A percentile compares a stretch with the other conserved stretches of the same genome.
These are phyloP conservation scores for Alnus rubra DNA, from an alignment of 306 rosid species.

Conservation along the genomic window DNA sequence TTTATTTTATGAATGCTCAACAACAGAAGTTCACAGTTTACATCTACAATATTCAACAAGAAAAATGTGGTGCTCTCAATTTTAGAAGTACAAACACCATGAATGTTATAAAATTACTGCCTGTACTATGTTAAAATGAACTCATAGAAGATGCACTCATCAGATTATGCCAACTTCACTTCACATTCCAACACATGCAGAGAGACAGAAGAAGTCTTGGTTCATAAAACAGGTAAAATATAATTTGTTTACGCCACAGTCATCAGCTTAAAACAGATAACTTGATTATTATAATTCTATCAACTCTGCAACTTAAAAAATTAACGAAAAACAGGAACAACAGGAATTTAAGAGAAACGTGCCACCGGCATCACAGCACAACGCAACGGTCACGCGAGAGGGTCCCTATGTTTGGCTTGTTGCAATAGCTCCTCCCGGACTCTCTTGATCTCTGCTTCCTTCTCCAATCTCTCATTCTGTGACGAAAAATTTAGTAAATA, in stretches of 20 bases:
- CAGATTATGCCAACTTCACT: slow-evolving; percentile 14
- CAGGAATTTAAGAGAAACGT: slow-evolving; percentile 25
- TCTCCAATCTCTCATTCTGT: slow-evolving; percentile 82
- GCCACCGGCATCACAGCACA: slow-evolving; percentile 25
- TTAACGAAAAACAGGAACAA: slow-evolving; percentile 16
- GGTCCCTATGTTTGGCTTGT: slow-evolving; percentile 59
- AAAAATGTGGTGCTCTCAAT: not conserved
- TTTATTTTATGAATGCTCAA: not conserved
- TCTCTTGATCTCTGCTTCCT: slow-evolving; percentile 79
- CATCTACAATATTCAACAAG: not conserved
- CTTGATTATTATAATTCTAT: slow-evolving; percentile 3
- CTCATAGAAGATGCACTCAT: not conserved
- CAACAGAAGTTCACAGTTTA: not conserved
- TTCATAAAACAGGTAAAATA: slow-evolving; percentile 6
- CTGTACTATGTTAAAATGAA: slow-evolving; percentile 10
- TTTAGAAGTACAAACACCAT: not conserved
- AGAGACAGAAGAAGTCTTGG: not conserved
- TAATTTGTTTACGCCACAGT: not conserved
- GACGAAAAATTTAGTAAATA: slow-evolving; percentile 3
- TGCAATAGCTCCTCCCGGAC: slow-evolving; percentile 75
- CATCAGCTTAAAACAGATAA: slow-evolving; percentile 23
- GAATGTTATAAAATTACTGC: not conserved
- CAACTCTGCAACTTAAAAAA: slow-evolving; percentile 16
- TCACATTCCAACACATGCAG: slow-evolving; percentile 22
- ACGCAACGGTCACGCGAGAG: slow-evolving; percentile 43